Base-by-base conservation (phyloP, 2,329 filamentous ascomycete genomes). In the Fusarium illudens region DNA sequence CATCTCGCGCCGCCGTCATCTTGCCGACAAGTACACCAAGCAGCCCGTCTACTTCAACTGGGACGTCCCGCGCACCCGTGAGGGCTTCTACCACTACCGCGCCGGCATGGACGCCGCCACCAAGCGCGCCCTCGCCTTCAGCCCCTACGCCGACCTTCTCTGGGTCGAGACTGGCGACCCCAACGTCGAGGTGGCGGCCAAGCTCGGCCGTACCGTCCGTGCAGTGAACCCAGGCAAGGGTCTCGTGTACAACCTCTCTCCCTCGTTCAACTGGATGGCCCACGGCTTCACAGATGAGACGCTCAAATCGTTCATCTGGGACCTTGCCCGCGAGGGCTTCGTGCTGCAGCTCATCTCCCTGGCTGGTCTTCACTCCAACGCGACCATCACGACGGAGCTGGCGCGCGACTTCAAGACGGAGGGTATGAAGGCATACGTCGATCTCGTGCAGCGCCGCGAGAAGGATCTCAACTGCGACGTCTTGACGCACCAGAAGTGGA, bases 181-280 rank as follows among this genome's bases (percentile, higher is more conserved):
- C 20, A 90, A 89, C 70, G 93, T 98, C 11, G 79, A 87, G 52
- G 92, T 96, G 32, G 93, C 93, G 0, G 83, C 86, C 4, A 84
- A 86, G 52, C 93, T 99, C 53, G 92, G 92, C 12, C 86, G 87
- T 11, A 87, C 93, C 46, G 96, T 99, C 64, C 89, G 92, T 57
- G 80, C 83, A 0, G 83, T 81, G 4, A 84, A 88, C 73, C 93
- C 94, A 0, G 89, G 88, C 64, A 98, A 98, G 86, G 92, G 92
- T 33, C 87, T 99, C 22, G 95, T 98, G 0, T 99, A 99, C 83
- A 99, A 99, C 82, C 87, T 99, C 2, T 94, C 91, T 5, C 96
- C 96, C 1, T 97, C 93, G 9, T 99, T 99, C 86, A 98, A 99
- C 84, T 99, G 96, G 96, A 96, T 96, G 89, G 89, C 89, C 11